Base-by-base conservation (phyloP, 2,329 filamentous ascomycete species). In the Tolypocladium tropicale region DNA sequence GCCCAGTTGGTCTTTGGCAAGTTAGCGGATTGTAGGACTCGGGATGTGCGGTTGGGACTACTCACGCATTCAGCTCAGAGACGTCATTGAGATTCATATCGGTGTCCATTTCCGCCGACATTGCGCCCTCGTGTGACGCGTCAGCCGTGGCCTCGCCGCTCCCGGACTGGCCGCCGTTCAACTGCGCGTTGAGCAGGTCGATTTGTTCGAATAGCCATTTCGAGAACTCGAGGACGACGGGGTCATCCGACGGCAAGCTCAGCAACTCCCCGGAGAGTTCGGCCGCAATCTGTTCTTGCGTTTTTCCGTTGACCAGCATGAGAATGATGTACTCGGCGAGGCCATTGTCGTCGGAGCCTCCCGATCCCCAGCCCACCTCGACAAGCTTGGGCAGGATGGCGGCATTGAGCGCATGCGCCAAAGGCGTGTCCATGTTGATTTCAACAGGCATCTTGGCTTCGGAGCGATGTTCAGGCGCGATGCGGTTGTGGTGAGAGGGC, bases 261-360 rank as follows among this genome's bases (percentile, higher is more conserved):
- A 99, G 81, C 46, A 99, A 81, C 65, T 99, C 94, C 61, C 86
- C 88, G 1, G 92, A 88, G 16, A 99, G 83, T 70, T 99, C 94
- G 48, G 83, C 78, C 11, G 91, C 88, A 62, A 99, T 93, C 69
- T 96, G 88, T 53, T 92, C 85, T 69, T 95, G 87, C 4, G 88
- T 91, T 73, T 96, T 96, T 65, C 92, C 90, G 74, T 96, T 97
- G 60, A 90, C 90, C 34, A 99, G 82, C 93, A 97, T 96, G 60
- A 97, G 83, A 57, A 97, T 88, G 63, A 99, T 94, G 75, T 97
- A 99, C 75, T 99, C 94, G 58, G 91, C 87, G 58, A 99, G 82
- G 39, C 90, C 89, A 28, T 86, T 86, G 71, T 93, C 90, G 64
- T 90, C 88, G 56, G 75, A 74, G 59, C 86, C 88, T 63, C 87